Percentiles rank a stretch among this genome's conserved stretches.
Conservation (phyloP, 148 eudicot species). For the Euryodendron excelsum region DNA sequence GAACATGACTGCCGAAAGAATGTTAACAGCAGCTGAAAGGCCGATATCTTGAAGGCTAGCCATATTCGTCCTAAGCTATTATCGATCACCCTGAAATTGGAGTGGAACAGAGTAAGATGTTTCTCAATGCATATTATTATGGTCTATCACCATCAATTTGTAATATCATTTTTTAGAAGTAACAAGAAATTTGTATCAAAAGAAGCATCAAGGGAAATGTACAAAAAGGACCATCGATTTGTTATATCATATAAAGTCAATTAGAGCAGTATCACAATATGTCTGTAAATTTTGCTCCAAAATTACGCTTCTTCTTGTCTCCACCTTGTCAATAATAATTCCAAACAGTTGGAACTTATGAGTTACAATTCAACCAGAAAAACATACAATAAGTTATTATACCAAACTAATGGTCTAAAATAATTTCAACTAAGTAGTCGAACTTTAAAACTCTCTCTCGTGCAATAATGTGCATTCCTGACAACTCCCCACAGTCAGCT, state of each 20-base stretch:
- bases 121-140: background rate
- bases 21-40: constrained; percentile 68
- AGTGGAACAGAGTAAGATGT: constrained; percentile 9
- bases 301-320: background rate
- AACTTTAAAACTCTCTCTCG: background rate
- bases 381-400: background rate
- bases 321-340: background rate
- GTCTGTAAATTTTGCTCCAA: background rate
- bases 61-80: constrained; percentile 37
- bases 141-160: background rate
- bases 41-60: constrained; percentile 68
- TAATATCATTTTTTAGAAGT: too few species aligned
- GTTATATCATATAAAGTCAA: background rate
- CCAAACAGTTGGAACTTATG: background rate
- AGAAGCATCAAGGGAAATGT: too few species aligned
- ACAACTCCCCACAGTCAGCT: background rate
- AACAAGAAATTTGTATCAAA: too few species aligned
- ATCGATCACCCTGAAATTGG: constrained; percentile 37
- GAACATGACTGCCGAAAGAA: constrained; percentile 67
- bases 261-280: background rate
- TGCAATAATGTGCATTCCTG: too few species aligned
- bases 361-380: background rate
- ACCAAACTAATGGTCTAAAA: background rate
- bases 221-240: too few species aligned
- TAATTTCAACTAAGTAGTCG: background rate